A percentile compares a stretch with the other conserved stretches of the same genome.
phyloP scores from a whole-genome alignment of 1,284 basidiomycete species.

The Vanrija sp. region DNA sequence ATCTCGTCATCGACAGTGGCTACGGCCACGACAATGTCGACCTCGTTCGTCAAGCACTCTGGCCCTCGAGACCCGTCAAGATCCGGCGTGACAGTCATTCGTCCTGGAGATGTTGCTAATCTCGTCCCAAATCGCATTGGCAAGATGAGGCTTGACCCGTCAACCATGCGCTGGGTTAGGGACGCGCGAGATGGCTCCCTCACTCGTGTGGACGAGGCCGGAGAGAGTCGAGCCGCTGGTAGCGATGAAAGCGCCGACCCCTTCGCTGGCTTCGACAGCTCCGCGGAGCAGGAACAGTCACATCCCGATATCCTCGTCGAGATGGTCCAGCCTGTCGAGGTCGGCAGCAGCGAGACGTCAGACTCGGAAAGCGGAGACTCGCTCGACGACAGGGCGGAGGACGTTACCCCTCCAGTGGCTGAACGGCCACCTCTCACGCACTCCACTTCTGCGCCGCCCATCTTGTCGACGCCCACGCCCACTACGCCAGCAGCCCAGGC shows the following conservation, averaged over 20 bases:
- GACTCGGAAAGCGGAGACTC: slow-evolving; percentile 7
- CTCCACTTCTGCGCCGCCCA: slow-evolving; percentile 27
- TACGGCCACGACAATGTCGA: slow-evolving; percentile 68
- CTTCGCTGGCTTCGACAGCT: slow-evolving; percentile 79
- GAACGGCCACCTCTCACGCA: slow-evolving; percentile 23
- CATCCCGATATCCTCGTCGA: slow-evolving; percentile 3
- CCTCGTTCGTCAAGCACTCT: slow-evolving; percentile 76
- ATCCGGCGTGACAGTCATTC: slow-evolving; percentile 55
- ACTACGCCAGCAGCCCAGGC: slow-evolving; percentile 11
- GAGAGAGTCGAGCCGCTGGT: slow-evolving; percentile 41
- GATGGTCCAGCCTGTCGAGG: not conserved
- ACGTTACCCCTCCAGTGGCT: slow-evolving; percentile 1
- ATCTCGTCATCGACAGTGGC: slow-evolving; percentile 60
- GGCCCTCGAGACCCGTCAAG: slow-evolving; percentile 54
- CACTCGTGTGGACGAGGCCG: slow-evolving; percentile 40
- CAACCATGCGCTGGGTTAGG: slow-evolving; percentile 78
- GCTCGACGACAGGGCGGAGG: slow-evolving; percentile 1
- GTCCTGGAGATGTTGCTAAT: slow-evolving; percentile 65
- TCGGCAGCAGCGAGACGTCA: slow-evolving; percentile 1
- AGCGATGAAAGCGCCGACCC: slow-evolving; percentile 69
- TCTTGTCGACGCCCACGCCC: slow-evolving; percentile 29
- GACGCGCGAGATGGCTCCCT: slow-evolving; percentile 40
- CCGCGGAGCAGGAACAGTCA: slow-evolving; percentile 36
- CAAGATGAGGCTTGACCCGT: slow-evolving; percentile 78
- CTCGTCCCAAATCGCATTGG: slow-evolving; percentile 69